phyloP scores from a whole-genome alignment of 805 yeast genomes.

The Babjeviella inositovora region DNA sequence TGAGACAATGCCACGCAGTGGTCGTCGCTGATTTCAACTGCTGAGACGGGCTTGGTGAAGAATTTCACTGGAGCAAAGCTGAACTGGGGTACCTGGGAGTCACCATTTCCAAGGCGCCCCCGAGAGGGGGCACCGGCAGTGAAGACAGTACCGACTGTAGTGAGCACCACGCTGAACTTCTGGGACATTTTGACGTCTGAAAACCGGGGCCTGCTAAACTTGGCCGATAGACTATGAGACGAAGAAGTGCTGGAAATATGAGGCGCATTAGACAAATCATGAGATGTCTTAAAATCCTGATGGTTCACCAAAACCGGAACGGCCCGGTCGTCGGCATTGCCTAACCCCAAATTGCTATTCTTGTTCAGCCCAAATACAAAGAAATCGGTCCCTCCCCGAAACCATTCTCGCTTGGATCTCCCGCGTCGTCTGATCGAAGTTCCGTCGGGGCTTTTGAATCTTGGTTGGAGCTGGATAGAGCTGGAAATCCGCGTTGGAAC shows the following conservation, averaged over 20 bases:
- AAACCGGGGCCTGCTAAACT: constrained; percentile 20
- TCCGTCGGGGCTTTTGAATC: no score
- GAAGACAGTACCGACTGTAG: constrained; percentile 29
- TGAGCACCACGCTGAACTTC: constrained; percentile 46
- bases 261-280: no score
- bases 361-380: no score
- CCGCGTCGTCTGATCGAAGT: no score
- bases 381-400: no score
- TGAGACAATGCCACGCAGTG: constrained; percentile 47
- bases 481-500: constrained; percentile 24
- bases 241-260: no score
- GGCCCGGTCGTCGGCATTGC: constrained; percentile 1
- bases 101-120: constrained; percentile 57
- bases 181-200: constrained; percentile 37
- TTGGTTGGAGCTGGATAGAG: constrained; percentile 26
- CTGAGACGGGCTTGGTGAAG: constrained; percentile 13
- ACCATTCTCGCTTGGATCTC: no score
- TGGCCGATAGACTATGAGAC: constrained; percentile 1
- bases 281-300: no score
- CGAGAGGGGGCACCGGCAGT: constrained; percentile 54
- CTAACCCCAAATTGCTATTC: constrained; percentile 10
- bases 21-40: constrained; percentile 41
- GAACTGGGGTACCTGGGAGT: constrained; percentile 19
- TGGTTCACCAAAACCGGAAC: no score
- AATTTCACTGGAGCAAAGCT: constrained; percentile 23